Evolutionary conservation across 352 stramenopile genomes (phyloP), one percentile per base, ranked within the genome.

Genomic region (Chrysophaeum taylorii): DNA sequence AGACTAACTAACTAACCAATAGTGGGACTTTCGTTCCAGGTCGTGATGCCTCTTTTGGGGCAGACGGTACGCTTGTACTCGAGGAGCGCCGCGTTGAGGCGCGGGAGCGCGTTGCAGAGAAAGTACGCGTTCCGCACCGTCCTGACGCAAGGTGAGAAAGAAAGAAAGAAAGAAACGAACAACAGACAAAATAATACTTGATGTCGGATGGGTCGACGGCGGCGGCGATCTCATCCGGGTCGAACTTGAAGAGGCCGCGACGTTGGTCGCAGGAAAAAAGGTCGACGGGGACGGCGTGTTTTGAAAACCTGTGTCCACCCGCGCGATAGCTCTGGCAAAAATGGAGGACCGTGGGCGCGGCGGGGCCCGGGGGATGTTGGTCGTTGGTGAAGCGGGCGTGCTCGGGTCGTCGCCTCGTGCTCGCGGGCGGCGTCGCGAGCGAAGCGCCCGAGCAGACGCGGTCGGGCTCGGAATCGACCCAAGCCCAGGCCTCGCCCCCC

Each of bases 41-140:
- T 43, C 33, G 33, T 45, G 33, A 66, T 1, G 35, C 57, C 57
- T 31, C 57, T 31, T 36, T 66, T 66, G 33, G 57, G 57, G 57
- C 57, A 66, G 57, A 66, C 57, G 57, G 15, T 35, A 23, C 57
- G 57, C 57, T 66, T 66, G 57, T 66, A 66, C 33, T 27, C 57
- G 57, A 66, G 57, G 33, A 33, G 33, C 33, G 57, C 57, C 16
- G 33, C 33, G 31, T 66, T 42, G 33, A 66, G 57, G 9, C 57
- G 57, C 57, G 57, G 57, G 33, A 66, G 14, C 33, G 45, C 35
- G 57, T 66, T 66, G 35, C 57, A 66, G 57, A 66, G 57, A 36
- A 66, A 41, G 57, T 37, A 66, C 2, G 57, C 57, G 31, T 15
- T 25, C 33, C 57, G 57, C 9, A 35, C 25, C 27, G 52, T 39